Base-by-base conservation (phyloP, 2,329 filamentous ascomycete genomes). In the Dryadomyces sulphureus region DNA sequence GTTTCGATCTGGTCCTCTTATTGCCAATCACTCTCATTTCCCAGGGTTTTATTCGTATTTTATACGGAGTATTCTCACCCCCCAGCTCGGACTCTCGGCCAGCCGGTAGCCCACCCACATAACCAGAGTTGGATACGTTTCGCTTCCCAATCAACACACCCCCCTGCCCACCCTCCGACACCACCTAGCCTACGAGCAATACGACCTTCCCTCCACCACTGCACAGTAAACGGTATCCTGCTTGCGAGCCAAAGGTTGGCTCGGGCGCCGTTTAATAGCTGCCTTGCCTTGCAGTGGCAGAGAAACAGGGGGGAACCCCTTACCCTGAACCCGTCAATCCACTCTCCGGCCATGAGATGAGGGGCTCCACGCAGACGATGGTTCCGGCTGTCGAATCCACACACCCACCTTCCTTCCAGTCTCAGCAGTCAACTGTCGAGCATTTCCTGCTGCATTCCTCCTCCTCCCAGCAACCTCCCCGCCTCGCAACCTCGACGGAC, bases 291-390 rank as follows among this genome's bases (percentile, higher is more conserved):
- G 27, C 27, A 32, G 27, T 9, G 27, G 17, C 11, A 19, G 14
- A 25, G 38, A 24, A 24, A 20, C n/a, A 45, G n/a, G 7, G 16
- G 17, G 34, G 9, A 19, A 17, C 34, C 34, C 41, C 45, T 46
- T 46, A 47, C 38, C 30, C 40, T 25, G n/a, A n/a, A 38, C 38
- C 47, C 41, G 38, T 35, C 24, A 17, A 35, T 45, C 22, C 47
- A 45, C 48, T 48, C 41, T 12, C 27, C 49, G 49, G 52, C 52
- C 52, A 66, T 67, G 66, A 63, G 57, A 68, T 68, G 65, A 65
- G 58, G 57, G 61, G 60, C 48, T 55, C 62, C 52, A 61, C 59
- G 51, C 53, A 63, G 57, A 59, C 63, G 57, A 61, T 63, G 60
- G 59, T 63, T 52, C 58, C 62, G 55, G 58, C 63, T 57, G 59